phyloP scores from a whole-genome alignment of 345 rosid species.

The Trapa bicornis region DNA sequence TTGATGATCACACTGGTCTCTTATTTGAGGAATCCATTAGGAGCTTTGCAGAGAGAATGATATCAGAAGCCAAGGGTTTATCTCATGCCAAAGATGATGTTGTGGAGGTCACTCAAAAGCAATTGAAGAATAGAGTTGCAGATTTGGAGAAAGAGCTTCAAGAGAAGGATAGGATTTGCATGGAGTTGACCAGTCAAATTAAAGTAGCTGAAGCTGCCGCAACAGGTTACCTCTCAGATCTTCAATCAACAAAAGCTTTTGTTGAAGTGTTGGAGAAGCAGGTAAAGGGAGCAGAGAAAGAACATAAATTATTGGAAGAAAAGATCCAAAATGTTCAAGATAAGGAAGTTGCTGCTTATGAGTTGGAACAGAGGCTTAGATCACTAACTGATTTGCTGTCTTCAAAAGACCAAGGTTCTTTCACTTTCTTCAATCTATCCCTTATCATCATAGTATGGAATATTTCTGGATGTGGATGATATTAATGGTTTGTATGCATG shows the following conservation, averaged over 20 bases:
- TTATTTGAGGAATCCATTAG: slow-evolving; percentile 47
- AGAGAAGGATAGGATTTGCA: slow-evolving; percentile 75
- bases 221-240: slow-evolving; percentile 42
- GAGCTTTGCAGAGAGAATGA: slow-evolving; percentile 41
- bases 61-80: slow-evolving; percentile 37
- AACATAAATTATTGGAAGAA: slow-evolving; percentile 38
- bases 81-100: slow-evolving; percentile 31
- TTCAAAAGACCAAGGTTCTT: slow-evolving; percentile 78
- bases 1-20: slow-evolving; percentile 13
- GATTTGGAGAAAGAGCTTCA: slow-evolving; percentile 81
- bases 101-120: slow-evolving; percentile 41
- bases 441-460: slow-evolving; percentile 2
- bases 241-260: slow-evolving; percentile 42
- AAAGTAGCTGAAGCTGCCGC: slow-evolving; percentile 82
- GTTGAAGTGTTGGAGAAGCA: slow-evolving; percentile 47
- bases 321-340: slow-evolving; percentile 49
- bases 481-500: slow-evolving; percentile 7
- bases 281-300: slow-evolving; percentile 33
- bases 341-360: slow-evolving; percentile 30
- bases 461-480: slow-evolving; percentile 1
- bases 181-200: slow-evolving; percentile 79
- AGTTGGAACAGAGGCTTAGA: slow-evolving; percentile 44
- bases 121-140: slow-evolving; percentile 50
- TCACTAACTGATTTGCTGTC: slow-evolving; percentile 37
- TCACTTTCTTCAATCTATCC: slow-evolving; percentile 8